A percentile compares a stretch with the other conserved stretches of the same genome.
These are phyloP conservation scores for Mortierella alpina DNA, from an alignment of 192 early-diverging fungal species.

Conservation along the genomic window DNA sequence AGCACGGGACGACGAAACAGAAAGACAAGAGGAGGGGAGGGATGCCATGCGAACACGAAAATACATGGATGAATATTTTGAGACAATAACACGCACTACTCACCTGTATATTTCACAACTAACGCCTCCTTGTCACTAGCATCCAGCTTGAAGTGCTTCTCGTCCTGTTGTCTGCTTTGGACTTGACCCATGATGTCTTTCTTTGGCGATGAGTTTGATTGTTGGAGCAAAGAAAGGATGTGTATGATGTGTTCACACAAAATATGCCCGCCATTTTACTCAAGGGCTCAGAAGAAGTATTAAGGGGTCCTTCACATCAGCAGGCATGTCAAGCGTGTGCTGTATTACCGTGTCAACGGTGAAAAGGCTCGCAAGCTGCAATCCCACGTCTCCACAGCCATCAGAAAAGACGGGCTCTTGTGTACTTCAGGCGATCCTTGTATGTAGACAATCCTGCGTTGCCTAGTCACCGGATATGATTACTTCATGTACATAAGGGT, in stretches of 20 bases:
- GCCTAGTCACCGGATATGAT: no score
- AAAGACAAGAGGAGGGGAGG: neutral
- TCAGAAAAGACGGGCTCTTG: no score
- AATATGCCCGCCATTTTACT: no score
- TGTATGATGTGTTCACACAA: neutral
- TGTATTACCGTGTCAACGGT: no score
- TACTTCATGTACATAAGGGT: no score
- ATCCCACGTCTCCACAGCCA: no score
- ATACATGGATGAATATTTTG: neutral
- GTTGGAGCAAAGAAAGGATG: neutral
- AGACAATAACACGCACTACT: slow-evolving; percentile 3
- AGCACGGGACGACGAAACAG: neutral
- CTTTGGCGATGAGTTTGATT: neutral
- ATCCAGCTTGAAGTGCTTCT: slow-evolving; percentile 35
- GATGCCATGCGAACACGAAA: neutral
- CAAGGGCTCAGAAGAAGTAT: neutral
- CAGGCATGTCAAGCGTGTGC: no score
- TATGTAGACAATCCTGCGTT: no score
- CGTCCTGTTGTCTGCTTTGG: slow-evolving; percentile 46
- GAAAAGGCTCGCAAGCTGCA: no score
- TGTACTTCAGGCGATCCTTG: no score
- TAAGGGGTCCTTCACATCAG: neutral
- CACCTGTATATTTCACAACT: slow-evolving; percentile 37
- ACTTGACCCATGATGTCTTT: slow-evolving; percentile 48
- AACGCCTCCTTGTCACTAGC: slow-evolving; percentile 26